Evolutionary conservation across 2,329 filamentous ascomycete genomes (phyloP), one percentile per base, ranked within the genome.

Genomic region (Colletotrichum destructivum): DNA sequence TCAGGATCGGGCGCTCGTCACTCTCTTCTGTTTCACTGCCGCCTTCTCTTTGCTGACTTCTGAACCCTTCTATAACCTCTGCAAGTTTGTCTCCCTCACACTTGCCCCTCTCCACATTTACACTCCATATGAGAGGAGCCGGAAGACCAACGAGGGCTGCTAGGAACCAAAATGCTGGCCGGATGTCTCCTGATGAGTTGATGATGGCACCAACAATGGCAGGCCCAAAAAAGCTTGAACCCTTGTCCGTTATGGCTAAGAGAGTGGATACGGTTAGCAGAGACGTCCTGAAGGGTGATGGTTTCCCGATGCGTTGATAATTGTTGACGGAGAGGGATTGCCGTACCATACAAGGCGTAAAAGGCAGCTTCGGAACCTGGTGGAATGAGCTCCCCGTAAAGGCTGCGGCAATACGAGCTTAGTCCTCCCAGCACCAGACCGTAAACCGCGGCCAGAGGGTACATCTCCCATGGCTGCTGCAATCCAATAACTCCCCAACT

Each of bases 381-480:
- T 1, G 96, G 96, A 66, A 99, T 97, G 68, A 99, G 87, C 81
- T 98, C 95, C 49, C 95, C 95, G 79, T 94, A 99, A 5, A 99
- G 87, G 72, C 94, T 95, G 52, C 96, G 92, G 79, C 96, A 98
- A 82, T 98, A 98, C 31, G 93, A 93, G 69, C 93, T 94, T 51
- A 99, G 84, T 0, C 96, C 96, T n/a, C 96, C 96, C 40, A 98
- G 90, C 2, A 98, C 95, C 61, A 99, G 90, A 0, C 96, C 96
- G 81, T 98, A 98, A 15, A 98, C 90, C 3, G 93, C 93, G 0
- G 94, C 95, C 1, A 99, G 84, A 0, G 94, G 94, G 77, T 96
- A 98, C 94, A 99, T 98, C 77, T 99, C 96, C 94, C 95, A 98
- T 3, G 94, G 92, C 79, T 96, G 92, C 81, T 98, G 95, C n/a